A percentile compares a stretch with the other conserved stretches of the same genome.
Evolutionary conservation across 2,329 filamentous ascomycete genomes (phyloP).

Genomic region (Arachnomyces sp.): DNA sequence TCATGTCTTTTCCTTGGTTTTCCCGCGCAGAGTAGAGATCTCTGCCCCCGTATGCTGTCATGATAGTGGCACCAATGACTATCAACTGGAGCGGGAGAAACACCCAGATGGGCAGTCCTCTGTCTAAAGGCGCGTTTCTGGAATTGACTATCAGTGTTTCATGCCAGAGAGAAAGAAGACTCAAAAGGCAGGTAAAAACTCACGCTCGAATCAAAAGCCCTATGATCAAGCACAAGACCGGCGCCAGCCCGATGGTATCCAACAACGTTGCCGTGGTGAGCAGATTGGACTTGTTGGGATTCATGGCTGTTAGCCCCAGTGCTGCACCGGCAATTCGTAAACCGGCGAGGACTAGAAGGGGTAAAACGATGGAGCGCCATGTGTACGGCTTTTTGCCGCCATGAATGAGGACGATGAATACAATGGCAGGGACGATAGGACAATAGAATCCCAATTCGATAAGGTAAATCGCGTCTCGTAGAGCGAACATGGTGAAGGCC

Average conservation of each 20-base stretch:
- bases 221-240: slow-evolving; percentile 11
- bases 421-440: slow-evolving; percentile 10
- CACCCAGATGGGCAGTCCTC: slow-evolving; percentile 10
- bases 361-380: slow-evolving; percentile 14
- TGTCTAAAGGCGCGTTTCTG: slow-evolving; percentile 12
- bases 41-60: slow-evolving; percentile 13
- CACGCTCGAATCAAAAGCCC: slow-evolving; percentile 12
- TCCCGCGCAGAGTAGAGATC: slow-evolving; percentile 11
- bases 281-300: slow-evolving; percentile 9
- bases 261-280: slow-evolving; percentile 11
- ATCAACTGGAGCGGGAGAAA: slow-evolving; percentile 12
- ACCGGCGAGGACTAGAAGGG: slow-evolving; percentile 10
- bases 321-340: slow-evolving; percentile 9
- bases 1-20: slow-evolving; percentile 8
- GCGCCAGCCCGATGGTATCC: slow-evolving; percentile 13
- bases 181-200: not conserved
- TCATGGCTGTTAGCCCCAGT: slow-evolving; percentile 10
- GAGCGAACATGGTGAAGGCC: slow-evolving; percentile 9
- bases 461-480: slow-evolving; percentile 13
- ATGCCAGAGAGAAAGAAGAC: slow-evolving; percentile 1
- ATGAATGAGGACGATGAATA: slow-evolving; percentile 13
- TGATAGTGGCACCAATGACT: slow-evolving; percentile 11
- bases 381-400: slow-evolving; percentile 11
- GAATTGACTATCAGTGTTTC: not conserved
- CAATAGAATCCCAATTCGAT: slow-evolving; percentile 14